Evolutionary conservation across 2,329 filamentous ascomycete species (phyloP), one percentile per base, ranked within the genome.

Genomic region (Thelonectria discophora): DNA sequence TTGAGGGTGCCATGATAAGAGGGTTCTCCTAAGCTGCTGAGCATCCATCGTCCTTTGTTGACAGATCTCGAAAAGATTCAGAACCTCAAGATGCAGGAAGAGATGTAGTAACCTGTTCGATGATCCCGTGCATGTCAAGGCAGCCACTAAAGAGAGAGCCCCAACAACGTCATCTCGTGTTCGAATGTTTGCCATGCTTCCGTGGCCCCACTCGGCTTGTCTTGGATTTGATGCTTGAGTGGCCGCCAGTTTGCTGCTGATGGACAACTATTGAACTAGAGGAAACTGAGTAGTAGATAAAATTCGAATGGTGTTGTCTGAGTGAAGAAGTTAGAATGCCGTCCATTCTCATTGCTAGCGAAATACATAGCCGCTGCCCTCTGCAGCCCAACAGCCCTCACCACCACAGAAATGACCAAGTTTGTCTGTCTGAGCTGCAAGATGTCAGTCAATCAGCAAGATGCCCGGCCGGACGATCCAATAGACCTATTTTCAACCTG

Each of bases 121-220:
- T 4, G 21, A 6, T 30, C 27, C 27, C 10, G 18, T 43, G 40
- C 40, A 20, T 37, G 10, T 30, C 27, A 37, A 37, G 34, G 34
- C 34, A 37, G 34, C 34, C 34, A 15, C 34, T 11, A 17, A 24
- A 13, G 18, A 43, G 21, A 45, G 39, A 51, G 53, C 27, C 8
- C 32, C 18, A 51, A 13, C 47, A 34, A 56, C 56, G 43, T 56
- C 42, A 59, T 60, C 56, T 30, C 20, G 45, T 39, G 34, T 20
- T 37, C 32, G 39, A 52, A 46, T 53, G 52, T 48, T 40, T 34
- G 37, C 40, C 30, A 53, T 34, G 21, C 10, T 20, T 34, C 30
- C n/a, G 47, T 18, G 11, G 60, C 55, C 51, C 55, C 60, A 59
- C 60, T 51, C 34, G 17, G 17, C n/a, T 27, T 21, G 43, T 21